A percentile compares a stretch with the other conserved stretches of the same genome.
Conservation (phyloP, 441 rosid species). For the Populus hybrid region DNA sequence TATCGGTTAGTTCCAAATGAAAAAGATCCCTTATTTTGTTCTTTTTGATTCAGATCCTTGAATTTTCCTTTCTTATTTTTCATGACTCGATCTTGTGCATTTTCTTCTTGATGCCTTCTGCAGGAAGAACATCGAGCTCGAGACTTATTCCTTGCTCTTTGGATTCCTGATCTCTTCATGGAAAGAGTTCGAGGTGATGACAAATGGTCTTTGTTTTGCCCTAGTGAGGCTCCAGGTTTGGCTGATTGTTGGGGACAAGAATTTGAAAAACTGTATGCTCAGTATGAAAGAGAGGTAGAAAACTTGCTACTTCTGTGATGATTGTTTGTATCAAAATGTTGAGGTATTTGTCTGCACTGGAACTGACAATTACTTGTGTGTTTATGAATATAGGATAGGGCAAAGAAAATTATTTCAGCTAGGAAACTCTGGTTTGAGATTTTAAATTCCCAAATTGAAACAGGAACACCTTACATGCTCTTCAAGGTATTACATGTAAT, state of each 20-base stretch:
- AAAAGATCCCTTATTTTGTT: not conserved
- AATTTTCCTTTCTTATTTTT: not conserved
- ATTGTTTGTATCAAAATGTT: not conserved
- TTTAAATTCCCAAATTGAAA: conserved; percentile 68
- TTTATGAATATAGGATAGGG: conserved; percentile 45
- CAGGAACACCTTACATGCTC: conserved; percentile 83
- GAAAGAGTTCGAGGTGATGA: conserved; percentile 66
- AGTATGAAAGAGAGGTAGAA: conserved; percentile 53
- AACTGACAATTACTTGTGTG: not conserved
- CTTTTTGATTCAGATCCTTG: not conserved
- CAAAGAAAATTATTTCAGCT: conserved; percentile 62
- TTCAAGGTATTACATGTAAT: conserved; percentile 45
- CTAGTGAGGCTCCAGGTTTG: conserved; percentile 65
- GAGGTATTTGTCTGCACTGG: not conserved
- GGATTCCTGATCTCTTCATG: conserved; percentile 91
- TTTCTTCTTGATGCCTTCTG: not conserved
- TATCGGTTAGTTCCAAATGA: not conserved
- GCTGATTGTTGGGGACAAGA: conserved; percentile 75
- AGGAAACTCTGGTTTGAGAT: conserved; percentile 70
- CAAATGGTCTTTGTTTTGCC: conserved; percentile 68
- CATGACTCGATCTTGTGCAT: not conserved
- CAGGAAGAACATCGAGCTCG: conserved; percentile 72
- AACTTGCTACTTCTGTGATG: not conserved
- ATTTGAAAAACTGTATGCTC: conserved; percentile 47
- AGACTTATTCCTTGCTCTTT: conserved; percentile 67